phyloP scores from a whole-genome alignment of 2,329 filamentous ascomycete species.

The Fusarium pseudograminearum region DNA sequence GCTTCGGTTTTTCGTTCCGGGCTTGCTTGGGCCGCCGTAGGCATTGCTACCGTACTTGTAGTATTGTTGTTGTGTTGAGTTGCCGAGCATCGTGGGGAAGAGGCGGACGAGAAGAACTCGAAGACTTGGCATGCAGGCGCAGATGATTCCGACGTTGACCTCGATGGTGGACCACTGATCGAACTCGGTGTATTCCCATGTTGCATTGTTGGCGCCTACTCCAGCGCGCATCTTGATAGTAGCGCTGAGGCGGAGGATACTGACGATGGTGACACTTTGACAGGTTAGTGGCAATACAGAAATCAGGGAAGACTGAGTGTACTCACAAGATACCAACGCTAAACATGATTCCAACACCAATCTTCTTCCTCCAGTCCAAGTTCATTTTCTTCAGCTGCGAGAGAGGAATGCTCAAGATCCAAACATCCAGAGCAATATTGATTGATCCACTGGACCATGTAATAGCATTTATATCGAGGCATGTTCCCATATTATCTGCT shows the following conservation, averaged over 20 bases:
- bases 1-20: conserved; percentile 11
- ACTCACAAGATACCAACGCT: conserved; percentile 60
- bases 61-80: conserved; percentile 49
- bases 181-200: conserved; percentile 52
- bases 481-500: conserved; percentile 53
- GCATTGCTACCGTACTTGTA: conserved; percentile 18
- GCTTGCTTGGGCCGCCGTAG: neutral
- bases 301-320: fast-evolving
- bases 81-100: conserved; percentile 54
- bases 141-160: conserved; percentile 56
- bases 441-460: conserved; percentile 64
- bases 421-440: conserved; percentile 64
- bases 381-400: conserved; percentile 58
- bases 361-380: conserved; percentile 61
- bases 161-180: conserved; percentile 55
- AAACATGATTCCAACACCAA: conserved; percentile 64
- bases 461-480: conserved; percentile 62
- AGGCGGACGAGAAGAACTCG: conserved; percentile 53
- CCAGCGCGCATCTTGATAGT: conserved; percentile 49
- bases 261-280: conserved; percentile 54
- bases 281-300: neutral
- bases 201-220: conserved; percentile 48
- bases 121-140: conserved; percentile 55
- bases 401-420: conserved; percentile 65
- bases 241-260: conserved; percentile 53